Base-by-base conservation (phyloP, 2,329 filamentous ascomycete species). In the Drechslerella dactyloides region DNA sequence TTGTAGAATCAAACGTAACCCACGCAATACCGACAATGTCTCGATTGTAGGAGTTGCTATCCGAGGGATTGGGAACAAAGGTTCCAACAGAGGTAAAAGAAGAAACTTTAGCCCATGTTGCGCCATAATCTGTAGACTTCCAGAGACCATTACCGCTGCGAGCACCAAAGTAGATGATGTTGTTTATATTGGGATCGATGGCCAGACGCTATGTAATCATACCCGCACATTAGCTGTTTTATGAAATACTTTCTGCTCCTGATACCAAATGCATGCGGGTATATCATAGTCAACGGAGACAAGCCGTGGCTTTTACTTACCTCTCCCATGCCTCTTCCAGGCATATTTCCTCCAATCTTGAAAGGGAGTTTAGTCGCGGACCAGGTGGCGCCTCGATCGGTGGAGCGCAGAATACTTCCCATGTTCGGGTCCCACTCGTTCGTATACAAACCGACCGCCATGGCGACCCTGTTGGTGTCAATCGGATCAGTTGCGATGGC, bases 321-420 rank as follows among this genome's bases (percentile, higher is more conserved):
- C 60, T 76, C 85, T 13, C 85, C 85, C 78, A 83, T 84, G 2
- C 85, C 85, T 24, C 85, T 82, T 1, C 85, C 85, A 2, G 85
- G 85, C 84, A 86, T 86, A 76, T 87, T 87, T 0, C 85, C 85
- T 7, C 85, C 85, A 51, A 86, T 83, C 76, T 87, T 87, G 79
- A 87, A 87, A 1, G 83, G 80, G 0, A 87, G 79, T 8, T 79
- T 78, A 0, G 83, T 82, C 17, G 80, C 78, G 0, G 79, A 75
- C 83, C 84, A 87, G 0, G 84, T 85, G 1, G 77, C 78, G 0
- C 85, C 85, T 73, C 81, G 80, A 74, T 87, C 84, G 6, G 80
- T 82, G 6, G 83, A 85, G 21, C 82, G 81, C 17, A 85, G 81
- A 37, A 87, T 85, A 6, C 83, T 80, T 10, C 84, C 85, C 2